Base-by-base conservation (phyloP, 768 basidiomycete species). In the Albatrellus ellisii region DNA sequence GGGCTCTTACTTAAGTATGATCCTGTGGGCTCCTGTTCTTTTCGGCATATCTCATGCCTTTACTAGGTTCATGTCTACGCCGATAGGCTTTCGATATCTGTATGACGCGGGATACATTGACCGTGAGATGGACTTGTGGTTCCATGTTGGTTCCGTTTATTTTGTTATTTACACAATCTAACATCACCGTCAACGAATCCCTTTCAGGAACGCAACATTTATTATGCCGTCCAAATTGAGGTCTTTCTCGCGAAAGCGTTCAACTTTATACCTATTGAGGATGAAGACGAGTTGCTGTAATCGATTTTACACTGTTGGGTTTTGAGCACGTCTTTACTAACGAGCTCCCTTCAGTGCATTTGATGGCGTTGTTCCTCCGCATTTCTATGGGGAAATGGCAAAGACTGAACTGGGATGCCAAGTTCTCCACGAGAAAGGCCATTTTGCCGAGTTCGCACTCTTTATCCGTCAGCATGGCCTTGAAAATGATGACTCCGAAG, bases 371-470 rank as follows among this genome's bases (percentile, higher is more conserved):
- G 86, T 90, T 10, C 95, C 94, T 2, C 78, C 85, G 1, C 92
- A 99, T 59, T 98, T 99, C 61, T 94, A 97, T 53, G 94, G 94
- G 17, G 94, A 97, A 60, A 86, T 98, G 73, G 82, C 91, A 35
- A 97, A 95, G 60, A 98, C 95, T 3, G 84, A 86, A 43, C 79
- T 92, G 37, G 95, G 95, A 0, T 94, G 91, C 59, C 84, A 86
- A 54, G 78, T 91, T 8, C 63, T 99, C 29, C 76, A 79, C 45
- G 90, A 92, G 45, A 90, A 84, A 51, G 87, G 87, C 0, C 89
- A 98, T 56, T 91, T 98, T 53, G 56, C 71, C 4, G 88, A 94
- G 48, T 97, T 97, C 54, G 80, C 88, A 1, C 79, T 87, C 45
- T 86, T 94, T 52, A 86, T 98, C 40, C 73, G 87, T 18, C 74